Evolutionary conservation across 192 early-diverging fungal species (phyloP).

Genomic region (Phlyctochytrium planicorne): DNA sequence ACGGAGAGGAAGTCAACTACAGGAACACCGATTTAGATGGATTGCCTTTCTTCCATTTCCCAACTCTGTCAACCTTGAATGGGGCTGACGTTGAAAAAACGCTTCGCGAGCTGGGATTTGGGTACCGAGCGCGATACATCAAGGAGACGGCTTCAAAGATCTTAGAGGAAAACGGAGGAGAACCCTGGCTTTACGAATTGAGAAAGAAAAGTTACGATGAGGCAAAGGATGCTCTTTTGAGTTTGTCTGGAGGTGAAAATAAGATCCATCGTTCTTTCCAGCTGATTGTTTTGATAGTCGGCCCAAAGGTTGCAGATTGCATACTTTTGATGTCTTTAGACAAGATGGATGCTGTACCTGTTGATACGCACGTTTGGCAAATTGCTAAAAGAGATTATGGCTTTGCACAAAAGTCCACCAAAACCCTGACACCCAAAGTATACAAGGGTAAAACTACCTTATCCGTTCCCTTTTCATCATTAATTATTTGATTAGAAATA

Average conservation of each 20-base stretch:
- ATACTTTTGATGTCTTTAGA: conserved; percentile 90
- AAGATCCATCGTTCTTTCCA: conserved; percentile 2
- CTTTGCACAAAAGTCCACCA: conserved; percentile 49
- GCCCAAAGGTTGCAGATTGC: conserved; percentile 98
- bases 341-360: conserved; percentile 65
- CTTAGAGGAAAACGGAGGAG: conserved; percentile 44
- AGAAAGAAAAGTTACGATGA: conserved; percentile 55
- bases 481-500: background rate
- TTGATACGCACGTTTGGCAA: conserved; percentile 97
- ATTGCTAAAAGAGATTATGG: conserved; percentile 82
- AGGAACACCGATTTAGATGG: too few relatives aligned
- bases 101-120: conserved; percentile 81
- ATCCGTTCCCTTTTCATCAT: conserved; percentile 71
- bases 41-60: conserved; percentile 61
- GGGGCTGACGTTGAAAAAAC: conserved; percentile 59
- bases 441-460: conserved; percentile 76
- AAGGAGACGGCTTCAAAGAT: conserved; percentile 63
- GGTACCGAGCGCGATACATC: conserved; percentile 95
- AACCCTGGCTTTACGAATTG: conserved; percentile 64
- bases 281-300: conserved; percentile 40
- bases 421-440: conserved; percentile 62
- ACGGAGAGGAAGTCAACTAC: conserved; percentile 16
- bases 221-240: conserved; percentile 60
- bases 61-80: conserved; percentile 54
- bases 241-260: conserved; percentile 66